These are phyloP conservation scores for Amaranthus cruentus DNA, from an alignment of 148 eudicot genomes.

Conservation along the genomic window DNA sequence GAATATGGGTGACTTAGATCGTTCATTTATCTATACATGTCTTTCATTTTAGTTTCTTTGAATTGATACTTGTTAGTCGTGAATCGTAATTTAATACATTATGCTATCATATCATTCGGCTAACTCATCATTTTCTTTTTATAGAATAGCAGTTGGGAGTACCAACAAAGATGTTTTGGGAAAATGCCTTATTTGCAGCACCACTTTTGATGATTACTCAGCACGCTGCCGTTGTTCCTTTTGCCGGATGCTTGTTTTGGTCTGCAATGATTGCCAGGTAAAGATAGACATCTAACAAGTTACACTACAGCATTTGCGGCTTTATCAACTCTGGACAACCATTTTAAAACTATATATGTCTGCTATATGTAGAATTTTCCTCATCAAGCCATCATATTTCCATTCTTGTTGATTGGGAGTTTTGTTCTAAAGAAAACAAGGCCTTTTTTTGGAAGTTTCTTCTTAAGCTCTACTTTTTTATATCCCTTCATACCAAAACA, in stretches of 20 bases:
- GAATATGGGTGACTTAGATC: background rate
- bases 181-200: slow-evolving; percentile 64
- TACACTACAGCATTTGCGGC: background rate
- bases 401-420: no score
- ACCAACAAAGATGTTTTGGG: slow-evolving; percentile 50
- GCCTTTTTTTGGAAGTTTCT: no score
- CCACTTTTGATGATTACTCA: slow-evolving; percentile 79
- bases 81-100: background rate
- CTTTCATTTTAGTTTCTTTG: background rate
- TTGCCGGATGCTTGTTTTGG: slow-evolving; percentile 96
- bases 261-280: slow-evolving; percentile 79
- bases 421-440: no score
- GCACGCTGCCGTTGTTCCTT: slow-evolving; percentile 72
- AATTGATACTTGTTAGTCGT: background rate
- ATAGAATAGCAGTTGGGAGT: slow-evolving; percentile 90
- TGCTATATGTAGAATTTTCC: no score
- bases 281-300: background rate
- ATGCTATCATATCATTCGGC: slow-evolving; percentile 2
- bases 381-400: no score
- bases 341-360: background rate
- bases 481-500: no score
- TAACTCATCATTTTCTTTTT: slow-evolving; percentile 17
- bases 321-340: background rate
- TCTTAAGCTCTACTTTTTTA: no score
- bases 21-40: background rate